A percentile compares a stretch with the other conserved stretches of the same genome.
Evolutionary conservation across 441 rosid genomes (phyloP).

Genomic region (Gossypium trilobum): DNA sequence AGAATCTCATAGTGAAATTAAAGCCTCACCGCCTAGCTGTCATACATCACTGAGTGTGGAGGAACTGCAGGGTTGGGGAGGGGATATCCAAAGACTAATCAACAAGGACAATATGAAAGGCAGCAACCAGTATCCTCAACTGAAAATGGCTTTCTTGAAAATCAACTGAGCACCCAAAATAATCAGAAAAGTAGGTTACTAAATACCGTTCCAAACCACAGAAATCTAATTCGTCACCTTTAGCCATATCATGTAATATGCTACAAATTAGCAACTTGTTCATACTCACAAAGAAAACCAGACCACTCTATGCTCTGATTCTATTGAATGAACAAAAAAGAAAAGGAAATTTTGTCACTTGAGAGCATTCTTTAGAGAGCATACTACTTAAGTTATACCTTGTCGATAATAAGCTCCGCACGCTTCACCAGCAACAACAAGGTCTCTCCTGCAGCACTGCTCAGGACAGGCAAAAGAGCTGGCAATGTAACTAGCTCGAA

Average conservation of each 20-base stretch:
- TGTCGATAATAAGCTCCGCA: slow-evolving; percentile 73
- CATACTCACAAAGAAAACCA: not conserved
- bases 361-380: not conserved
- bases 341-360: not conserved
- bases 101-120: not conserved
- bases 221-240: not conserved
- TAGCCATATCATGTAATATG: not conserved
- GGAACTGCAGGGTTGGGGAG: not conserved
- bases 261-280: not conserved
- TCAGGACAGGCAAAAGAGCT: slow-evolving; percentile 84
- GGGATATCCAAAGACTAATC: not conserved
- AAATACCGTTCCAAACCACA: not conserved
- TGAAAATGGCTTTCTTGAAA: not conserved
- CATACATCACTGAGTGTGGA: not conserved
- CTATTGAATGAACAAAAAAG: not conserved
- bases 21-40: not conserved
- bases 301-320: not conserved
- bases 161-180: not conserved
- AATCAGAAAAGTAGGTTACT: not conserved
- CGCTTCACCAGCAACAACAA: slow-evolving; percentile 73
- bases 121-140: not conserved
- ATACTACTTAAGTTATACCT: slow-evolving; percentile 39
- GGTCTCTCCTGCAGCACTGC: slow-evolving; percentile 88
- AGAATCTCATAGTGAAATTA: not conserved
- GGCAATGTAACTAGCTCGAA: slow-evolving; percentile 82